Base-by-base conservation (phyloP, 192 early-diverging fungal genomes). In the Allomyces javanicus region DNA sequence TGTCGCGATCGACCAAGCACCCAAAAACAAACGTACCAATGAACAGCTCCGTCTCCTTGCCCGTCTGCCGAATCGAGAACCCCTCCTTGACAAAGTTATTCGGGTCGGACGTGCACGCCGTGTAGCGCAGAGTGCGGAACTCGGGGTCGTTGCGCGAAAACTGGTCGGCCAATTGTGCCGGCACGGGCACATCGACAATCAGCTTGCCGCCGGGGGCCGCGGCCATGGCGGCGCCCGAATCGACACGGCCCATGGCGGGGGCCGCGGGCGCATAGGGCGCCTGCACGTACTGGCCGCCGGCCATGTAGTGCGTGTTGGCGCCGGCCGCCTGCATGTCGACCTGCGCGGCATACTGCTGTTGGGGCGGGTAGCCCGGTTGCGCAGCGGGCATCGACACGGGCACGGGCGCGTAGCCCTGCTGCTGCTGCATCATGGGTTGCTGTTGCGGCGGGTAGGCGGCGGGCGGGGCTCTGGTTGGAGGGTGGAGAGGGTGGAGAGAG, bases 61-160 rank as follows among this genome's bases (percentile, higher is more conserved):
- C 75, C 65, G 74, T 70, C 23, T 76, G 83, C 3, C 86, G 73
- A 10, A 90, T 72, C 27, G 74, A 78, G 73, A 88, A 90, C 23
- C 75, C 72, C 27, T 77, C 69, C 21, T 74, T 68, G 65, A 75
- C 50, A 65, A 88, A 90, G 62, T 85, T 78, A 63, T 84, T 68
- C 10, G 88, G 83, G 69, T 85, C 82, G 65, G 78, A 84, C 11
- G 85, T 87, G 26, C 74, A 80, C 26, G 87, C 85, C 17, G 85
- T 88, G 69, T 90, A 89, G 72, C 84, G 72, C 77, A 58, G 17
- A 4, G 21, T 58, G 17, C 21, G 12, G 21, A 58, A 58, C 17
- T 58, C 17, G 0, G 50, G 50, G 50, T 58, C 21, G 50, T 58
- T 14, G 17, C 17, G 17, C 50, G 12, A 14, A 58, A 58, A 58